These are phyloP conservation scores for Raphanus raphanistrum DNA, from an alignment of 345 rosid genomes.

Conservation along the genomic window DNA sequence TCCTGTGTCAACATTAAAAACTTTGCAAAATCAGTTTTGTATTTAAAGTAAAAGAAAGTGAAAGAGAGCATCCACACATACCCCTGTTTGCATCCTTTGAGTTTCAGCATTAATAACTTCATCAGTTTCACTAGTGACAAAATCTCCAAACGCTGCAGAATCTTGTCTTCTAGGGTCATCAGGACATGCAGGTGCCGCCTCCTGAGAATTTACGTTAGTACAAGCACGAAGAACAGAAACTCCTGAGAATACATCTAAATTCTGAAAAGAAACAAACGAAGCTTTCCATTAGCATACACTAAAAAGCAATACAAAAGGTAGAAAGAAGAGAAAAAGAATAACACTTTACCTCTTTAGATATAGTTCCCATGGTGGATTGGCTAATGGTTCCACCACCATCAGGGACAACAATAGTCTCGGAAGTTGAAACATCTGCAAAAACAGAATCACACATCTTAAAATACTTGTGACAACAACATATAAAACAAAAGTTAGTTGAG, in stretches of 20 bases:
- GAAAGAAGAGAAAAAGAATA: not conserved
- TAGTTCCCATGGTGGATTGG: conserved; percentile 5
- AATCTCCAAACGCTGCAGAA: conserved; percentile 15
- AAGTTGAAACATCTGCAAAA: conserved; percentile 20
- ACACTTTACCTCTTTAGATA: conserved; percentile 20
- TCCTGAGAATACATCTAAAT: not conserved
- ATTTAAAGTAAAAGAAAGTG: conserved; percentile 8
- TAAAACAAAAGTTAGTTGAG: not conserved
- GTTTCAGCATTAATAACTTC: conserved; percentile 8
- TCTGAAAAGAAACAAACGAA: conserved; percentile 11
- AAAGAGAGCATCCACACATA: not conserved
- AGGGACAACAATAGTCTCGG: conserved; percentile 8
- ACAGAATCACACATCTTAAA: not conserved
- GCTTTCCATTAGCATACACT: not conserved
- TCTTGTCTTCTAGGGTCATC: conserved; percentile 29
- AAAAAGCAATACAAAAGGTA: not conserved
- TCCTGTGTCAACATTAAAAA: conserved; percentile 30
- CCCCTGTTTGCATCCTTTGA: conserved; percentile 16
- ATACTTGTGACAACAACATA: not conserved
- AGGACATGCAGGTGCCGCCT: not conserved
- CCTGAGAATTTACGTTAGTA: not conserved
- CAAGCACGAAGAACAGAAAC: conserved; percentile 24
- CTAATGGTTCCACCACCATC: conserved; percentile 4
- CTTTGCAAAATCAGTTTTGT: not conserved
- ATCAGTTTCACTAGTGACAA: conserved; percentile 11